These are phyloP conservation scores for Chaetomium sp. DNA, from an alignment of 2,329 filamentous ascomycete species.

Conservation along the genomic window DNA sequence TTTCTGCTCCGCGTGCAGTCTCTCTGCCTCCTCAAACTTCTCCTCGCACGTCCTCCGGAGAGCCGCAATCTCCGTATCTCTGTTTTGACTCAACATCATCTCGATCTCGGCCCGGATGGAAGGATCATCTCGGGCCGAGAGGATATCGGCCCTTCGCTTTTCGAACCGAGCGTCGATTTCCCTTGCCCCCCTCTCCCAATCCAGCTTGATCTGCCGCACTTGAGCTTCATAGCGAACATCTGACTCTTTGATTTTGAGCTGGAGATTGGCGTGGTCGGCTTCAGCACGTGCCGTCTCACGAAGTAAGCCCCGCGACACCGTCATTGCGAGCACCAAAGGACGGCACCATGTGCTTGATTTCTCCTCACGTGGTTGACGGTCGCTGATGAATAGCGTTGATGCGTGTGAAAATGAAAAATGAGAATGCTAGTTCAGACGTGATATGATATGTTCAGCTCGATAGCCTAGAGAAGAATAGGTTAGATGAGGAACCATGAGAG, in stretches of 20 bases:
- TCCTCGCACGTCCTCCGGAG: not conserved
- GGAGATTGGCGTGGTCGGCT: constrained; percentile 3
- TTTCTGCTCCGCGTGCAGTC: constrained; percentile 5
- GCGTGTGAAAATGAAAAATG: not conserved
- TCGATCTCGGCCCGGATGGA: constrained; percentile 1
- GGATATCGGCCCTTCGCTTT: not conserved
- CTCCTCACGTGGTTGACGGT: too few relatives aligned
- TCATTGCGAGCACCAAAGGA: constrained; percentile 6
- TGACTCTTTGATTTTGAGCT: constrained; percentile 5
- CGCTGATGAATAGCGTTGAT: not conserved
- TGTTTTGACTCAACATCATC: not conserved
- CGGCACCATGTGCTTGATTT: not conserved
- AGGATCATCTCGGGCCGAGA: not conserved
- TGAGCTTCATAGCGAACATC: not conserved
- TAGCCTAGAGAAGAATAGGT: not conserved
- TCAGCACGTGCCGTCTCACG: constrained; percentile 6
- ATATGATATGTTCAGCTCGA: not conserved
- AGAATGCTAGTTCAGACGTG: not conserved
- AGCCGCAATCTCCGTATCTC: not conserved
- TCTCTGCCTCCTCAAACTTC: not conserved
- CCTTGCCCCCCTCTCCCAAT: not conserved
- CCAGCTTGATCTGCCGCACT: constrained; percentile 1
- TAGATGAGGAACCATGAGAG: too few relatives aligned
- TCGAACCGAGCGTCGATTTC: constrained; percentile 7
- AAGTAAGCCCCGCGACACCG: constrained; percentile 4